Evolutionary conservation across 495 filamentous ascomycete genomes (phyloP).

Genomic region (Pseudotulostoma volvatum): DNA sequence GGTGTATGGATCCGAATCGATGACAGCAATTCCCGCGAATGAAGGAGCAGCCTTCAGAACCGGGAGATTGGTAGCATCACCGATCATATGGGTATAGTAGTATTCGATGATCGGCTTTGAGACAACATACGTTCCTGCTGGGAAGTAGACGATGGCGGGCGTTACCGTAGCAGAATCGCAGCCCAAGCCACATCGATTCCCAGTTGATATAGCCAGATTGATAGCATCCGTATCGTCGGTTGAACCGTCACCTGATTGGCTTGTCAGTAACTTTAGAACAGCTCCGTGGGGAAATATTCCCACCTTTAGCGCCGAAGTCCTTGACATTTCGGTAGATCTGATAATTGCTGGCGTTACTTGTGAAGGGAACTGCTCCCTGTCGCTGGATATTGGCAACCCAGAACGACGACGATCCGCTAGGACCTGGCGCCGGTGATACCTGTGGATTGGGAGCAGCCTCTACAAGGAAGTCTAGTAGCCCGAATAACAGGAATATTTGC

Average conservation of each 20-base stretch:
- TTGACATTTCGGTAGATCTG: constrained; percentile 77
- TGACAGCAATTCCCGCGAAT: constrained; percentile 76
- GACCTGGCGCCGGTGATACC: constrained; percentile 3
- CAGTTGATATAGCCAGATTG: constrained; percentile 64
- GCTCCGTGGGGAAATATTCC: constrained; percentile 5
- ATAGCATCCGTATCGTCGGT: constrained; percentile 85
- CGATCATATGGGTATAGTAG: constrained; percentile 71
- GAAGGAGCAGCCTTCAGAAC: constrained; percentile 55
- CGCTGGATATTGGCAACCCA: constrained; percentile 64
- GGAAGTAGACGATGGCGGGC: constrained; percentile 67
- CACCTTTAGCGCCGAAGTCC: constrained; percentile 63
- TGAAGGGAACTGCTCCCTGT: constrained; percentile 52
- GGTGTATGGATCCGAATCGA: constrained; percentile 77
- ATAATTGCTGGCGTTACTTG: constrained; percentile 32
- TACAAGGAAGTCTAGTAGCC: constrained; percentile 18
- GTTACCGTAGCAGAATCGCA: constrained; percentile 72
- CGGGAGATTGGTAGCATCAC: constrained; percentile 53
- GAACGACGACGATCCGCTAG: constrained; percentile 27
- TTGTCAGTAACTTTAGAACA: constrained; percentile 14
- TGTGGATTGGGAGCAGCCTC: constrained; percentile 24
- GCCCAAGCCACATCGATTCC: constrained; percentile 55
- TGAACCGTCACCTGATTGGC: constrained; percentile 45
- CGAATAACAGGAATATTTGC: neutral
- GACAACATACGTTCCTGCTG: constrained; percentile 59
- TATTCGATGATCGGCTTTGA: constrained; percentile 50